Evolutionary conservation across 805 yeast genomes (phyloP).

Genomic region (Scheffersomyces coipomensis): DNA sequence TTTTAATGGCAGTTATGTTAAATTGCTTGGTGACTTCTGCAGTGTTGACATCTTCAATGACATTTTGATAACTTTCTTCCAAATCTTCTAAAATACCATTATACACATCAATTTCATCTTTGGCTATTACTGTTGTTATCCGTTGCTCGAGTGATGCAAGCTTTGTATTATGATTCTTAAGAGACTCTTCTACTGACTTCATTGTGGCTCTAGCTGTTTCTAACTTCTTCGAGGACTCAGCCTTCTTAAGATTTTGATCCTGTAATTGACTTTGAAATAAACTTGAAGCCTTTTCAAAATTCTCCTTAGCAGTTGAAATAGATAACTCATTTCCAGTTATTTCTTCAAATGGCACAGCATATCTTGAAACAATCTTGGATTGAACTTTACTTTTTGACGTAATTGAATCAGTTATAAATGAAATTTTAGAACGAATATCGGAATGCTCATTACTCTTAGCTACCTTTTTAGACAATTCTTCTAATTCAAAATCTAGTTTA

Average conservation of each 20-base stretch:
- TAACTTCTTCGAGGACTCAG: conserved; percentile 3
- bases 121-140: conserved; percentile 25
- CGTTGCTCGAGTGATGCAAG: conserved; percentile 4
- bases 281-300: neutral
- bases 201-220: neutral
- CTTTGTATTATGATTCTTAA: neutral
- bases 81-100: conserved; percentile 50
- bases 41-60: conserved; percentile 66
- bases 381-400: conserved; percentile 26
- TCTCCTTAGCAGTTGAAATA: neutral
- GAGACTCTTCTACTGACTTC: neutral
- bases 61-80: conserved; percentile 60
- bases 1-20: conserved; percentile 64
- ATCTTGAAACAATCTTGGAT: conserved; percentile 16
- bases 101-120: conserved; percentile 48
- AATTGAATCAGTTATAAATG: conserved; percentile 41
- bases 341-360: neutral
- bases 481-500: conserved; percentile 39
- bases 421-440: conserved; percentile 55
- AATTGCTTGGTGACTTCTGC: conserved; percentile 67
- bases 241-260: neutral
- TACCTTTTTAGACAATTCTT: conserved; percentile 51
- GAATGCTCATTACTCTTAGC: conserved; percentile 54
- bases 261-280: conserved; percentile 4
- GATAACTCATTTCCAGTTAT: neutral